Base-by-base conservation (phyloP, 768 basidiomycete genomes). In the Pisolithus orientalis region DNA sequence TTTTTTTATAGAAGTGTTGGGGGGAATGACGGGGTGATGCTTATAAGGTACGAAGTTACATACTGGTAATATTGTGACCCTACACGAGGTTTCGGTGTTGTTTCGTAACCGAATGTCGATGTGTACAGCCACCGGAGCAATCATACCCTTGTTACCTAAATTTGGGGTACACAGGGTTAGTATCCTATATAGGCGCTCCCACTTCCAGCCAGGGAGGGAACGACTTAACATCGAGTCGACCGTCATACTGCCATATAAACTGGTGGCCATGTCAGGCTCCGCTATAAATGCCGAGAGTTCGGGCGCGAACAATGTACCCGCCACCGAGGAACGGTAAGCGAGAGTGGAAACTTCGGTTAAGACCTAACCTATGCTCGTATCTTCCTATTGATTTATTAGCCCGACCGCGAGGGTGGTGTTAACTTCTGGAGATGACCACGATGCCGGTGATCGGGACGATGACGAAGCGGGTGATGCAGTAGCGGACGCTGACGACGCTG, bases 361-460 rank as follows among this genome's bases (percentile, higher is more conserved):
- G 17, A 24, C 24, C 16, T 45, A 45, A 25, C 29, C 44, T n/a
- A 31, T 45, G 6, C 28, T 28, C 16, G 59, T 43, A 56, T 51
- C 37, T 29, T n/a, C 8, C 13, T 37, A 24, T 31, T 37, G 34
- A 13, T 17, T 17, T 31, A 71, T 17, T 31, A 71, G 68, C 48
- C 61, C 58, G 4, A 58, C 57, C 5, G 78, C 80, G 5, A 70
- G 80, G 39, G 82, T 83, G 0, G 72, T 78, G 4, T 59, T 80
- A 43, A 78, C 79, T 8, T 53, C 67, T 11, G 13, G 42, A n/a
- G 65, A 65, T 5, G 59, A 57, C 46, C 16, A 38, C 16, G 46
- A 44, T 17, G 49, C 29, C 13, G 28, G 56, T 14, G 53, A 59
- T 14, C 58, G 65, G 52, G 66, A 61, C 39, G 62, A 65, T 34